Percentiles rank a stretch among this genome's conserved stretches.
These are phyloP conservation scores for Ambrosia trifida DNA, from an alignment of 129 eudicot genomes.

Conservation along the genomic window DNA sequence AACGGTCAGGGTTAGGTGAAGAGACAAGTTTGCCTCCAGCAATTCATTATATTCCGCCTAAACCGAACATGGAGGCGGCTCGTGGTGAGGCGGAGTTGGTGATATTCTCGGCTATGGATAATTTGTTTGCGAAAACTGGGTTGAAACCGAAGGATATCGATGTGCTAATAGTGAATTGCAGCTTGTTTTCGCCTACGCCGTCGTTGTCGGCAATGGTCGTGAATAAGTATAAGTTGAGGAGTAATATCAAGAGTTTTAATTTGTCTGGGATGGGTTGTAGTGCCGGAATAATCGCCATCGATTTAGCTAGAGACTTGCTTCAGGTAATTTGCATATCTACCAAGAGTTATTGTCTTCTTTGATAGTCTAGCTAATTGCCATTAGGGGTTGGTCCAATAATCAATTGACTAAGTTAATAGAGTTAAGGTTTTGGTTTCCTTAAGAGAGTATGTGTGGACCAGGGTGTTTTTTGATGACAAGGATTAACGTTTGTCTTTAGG, in stretches of 20 bases:
- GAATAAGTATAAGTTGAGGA: conserved; percentile 61
- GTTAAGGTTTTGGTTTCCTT: too few species aligned
- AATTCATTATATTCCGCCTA: conserved; percentile 60
- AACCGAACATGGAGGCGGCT: conserved; percentile 59
- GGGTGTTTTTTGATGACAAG: too few species aligned
- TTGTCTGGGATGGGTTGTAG: conserved; percentile 79
- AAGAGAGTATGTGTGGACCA: too few species aligned
- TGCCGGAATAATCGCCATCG: conserved; percentile 56
- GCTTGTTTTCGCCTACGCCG: conserved; percentile 70
- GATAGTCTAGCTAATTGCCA: too few species aligned
- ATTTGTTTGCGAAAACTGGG: conserved; percentile 37
- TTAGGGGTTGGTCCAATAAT: too few species aligned
- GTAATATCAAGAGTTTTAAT: conserved; percentile 61
- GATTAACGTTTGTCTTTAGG: too few species aligned
- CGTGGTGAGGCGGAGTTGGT: conserved; percentile 59
- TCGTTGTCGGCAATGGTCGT: conserved; percentile 69
- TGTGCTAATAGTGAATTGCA: conserved; percentile 59
- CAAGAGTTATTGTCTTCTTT: too few species aligned
- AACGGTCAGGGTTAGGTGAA: conserved; percentile 66
- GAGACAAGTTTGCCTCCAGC: conserved; percentile 71
- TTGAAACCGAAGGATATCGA: conserved; percentile 68
- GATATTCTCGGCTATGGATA: conserved; percentile 55
- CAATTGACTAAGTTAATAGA: too few species aligned
- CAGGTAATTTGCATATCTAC: conserved; percentile 24
- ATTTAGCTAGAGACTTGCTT: conserved; percentile 59